Conservation (phyloP, 257 asterid genomes). For the Haberlea rhodopensis region DNA sequence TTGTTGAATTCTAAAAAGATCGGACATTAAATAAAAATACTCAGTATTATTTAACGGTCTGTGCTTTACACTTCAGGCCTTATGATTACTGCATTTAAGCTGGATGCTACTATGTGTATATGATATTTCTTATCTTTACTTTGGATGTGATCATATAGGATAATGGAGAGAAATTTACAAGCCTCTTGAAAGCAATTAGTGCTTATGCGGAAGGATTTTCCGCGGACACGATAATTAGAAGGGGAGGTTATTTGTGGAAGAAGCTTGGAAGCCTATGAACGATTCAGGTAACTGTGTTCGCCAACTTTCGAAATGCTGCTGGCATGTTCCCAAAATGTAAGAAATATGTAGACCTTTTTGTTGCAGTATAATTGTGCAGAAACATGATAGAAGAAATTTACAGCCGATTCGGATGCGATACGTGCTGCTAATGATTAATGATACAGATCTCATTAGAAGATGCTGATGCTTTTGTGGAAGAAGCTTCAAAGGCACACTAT, state of each 20-base stretch:
- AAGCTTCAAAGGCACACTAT: constrained; percentile 36
- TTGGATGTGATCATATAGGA: constrained; percentile 52
- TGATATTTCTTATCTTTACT: constrained; percentile 11
- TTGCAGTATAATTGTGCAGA: background rate
- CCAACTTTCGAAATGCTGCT: background rate
- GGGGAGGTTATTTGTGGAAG: constrained; percentile 76
- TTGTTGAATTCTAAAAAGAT: no score
- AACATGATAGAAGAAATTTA: constrained; percentile 33
- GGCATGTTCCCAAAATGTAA: background rate
- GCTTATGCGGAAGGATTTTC: constrained; percentile 97
- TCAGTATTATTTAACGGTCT: background rate
- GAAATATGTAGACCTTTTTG: constrained; percentile 2
- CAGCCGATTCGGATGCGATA: constrained; percentile 40
- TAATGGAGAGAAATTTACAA: constrained; percentile 77
- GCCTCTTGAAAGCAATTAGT: constrained; percentile 81
- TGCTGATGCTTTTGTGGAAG: constrained; percentile 30
- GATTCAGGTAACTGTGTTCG: constrained; percentile 5
- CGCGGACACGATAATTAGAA: constrained; percentile 76
- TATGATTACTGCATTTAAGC: background rate
- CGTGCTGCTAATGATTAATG: constrained; percentile 46
- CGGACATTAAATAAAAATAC: no score
- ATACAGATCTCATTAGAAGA: constrained; percentile 35
- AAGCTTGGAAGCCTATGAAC: constrained; percentile 57
- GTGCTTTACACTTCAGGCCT: background rate
- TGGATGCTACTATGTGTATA: background rate